Percentiles rank a stretch among this genome's conserved stretches.
Evolutionary conservation across 495 filamentous ascomycete genomes (phyloP).

Genomic region (Hypoxylon lenormandii): DNA sequence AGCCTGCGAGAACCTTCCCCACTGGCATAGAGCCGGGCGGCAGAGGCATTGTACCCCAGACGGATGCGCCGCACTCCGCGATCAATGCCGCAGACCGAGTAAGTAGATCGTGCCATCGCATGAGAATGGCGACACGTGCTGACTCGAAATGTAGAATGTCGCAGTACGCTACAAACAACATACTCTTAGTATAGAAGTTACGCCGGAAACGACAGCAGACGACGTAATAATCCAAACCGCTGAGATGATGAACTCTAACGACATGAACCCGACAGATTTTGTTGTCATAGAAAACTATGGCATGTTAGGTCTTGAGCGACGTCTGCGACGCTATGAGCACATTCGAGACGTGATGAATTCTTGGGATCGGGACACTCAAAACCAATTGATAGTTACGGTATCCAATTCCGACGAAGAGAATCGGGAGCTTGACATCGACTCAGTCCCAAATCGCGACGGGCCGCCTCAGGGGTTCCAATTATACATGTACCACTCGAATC

Average conservation of each 20-base stretch:
- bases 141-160: constrained; percentile 63
- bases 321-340: constrained; percentile 85
- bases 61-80: constrained; percentile 84
- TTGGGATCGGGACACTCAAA: constrained; percentile 83
- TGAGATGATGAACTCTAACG: constrained; percentile 63
- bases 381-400: constrained; percentile 69
- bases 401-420: constrained; percentile 53
- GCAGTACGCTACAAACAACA: constrained; percentile 74
- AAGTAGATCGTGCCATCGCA: constrained; percentile 50
- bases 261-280: constrained; percentile 69
- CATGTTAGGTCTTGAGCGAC: constrained; percentile 82
- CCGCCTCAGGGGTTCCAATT: constrained; percentile 67
- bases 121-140: constrained; percentile 8
- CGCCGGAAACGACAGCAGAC: constrained; percentile 76
- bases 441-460: constrained; percentile 69
- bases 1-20: constrained; percentile 30
- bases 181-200: constrained; percentile 73
- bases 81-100: constrained; percentile 83
- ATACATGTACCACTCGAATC: constrained; percentile 82
- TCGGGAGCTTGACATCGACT: constrained; percentile 60
- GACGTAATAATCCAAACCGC: constrained; percentile 74
- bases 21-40: constrained; percentile 52
- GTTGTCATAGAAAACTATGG: constrained; percentile 81
- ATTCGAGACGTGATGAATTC: constrained; percentile 91
- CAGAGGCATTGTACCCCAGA: constrained; percentile 68